Evolutionary conservation across 768 basidiomycete species (phyloP).

Genomic region (Tylopilus sp.): DNA sequence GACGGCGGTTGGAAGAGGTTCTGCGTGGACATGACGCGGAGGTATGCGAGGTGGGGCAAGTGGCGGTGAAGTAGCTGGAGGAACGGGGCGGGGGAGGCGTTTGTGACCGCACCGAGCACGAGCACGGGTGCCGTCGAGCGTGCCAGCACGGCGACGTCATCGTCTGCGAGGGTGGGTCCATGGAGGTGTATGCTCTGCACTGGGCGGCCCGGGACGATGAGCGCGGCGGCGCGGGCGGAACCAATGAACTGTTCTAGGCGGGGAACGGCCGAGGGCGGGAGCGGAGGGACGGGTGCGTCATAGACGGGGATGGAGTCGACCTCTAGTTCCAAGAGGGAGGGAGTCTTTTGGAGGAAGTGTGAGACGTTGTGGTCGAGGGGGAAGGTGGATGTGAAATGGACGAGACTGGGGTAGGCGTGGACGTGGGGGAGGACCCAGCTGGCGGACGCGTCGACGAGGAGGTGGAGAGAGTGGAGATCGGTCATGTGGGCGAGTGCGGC

Average conservation of each 20-base stretch:
- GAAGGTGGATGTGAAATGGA: conserved; percentile 58
- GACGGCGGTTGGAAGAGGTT: conserved; percentile 48
- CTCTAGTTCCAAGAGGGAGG: conserved; percentile 55
- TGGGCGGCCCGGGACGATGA: conserved; percentile 63
- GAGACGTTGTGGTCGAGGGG: conserved; percentile 56
- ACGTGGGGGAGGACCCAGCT: conserved; percentile 51
- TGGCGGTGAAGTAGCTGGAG: conserved; percentile 52
- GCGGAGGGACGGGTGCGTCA: conserved; percentile 19
- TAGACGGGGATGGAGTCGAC: conserved; percentile 39
- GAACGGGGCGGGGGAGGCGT: conserved; percentile 53
- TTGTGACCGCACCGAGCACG: conserved; percentile 58
- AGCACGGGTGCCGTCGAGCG: conserved; percentile 47
- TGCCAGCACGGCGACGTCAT: conserved; percentile 50
- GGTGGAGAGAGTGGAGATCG: conserved; percentile 49
- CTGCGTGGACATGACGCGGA: conserved; percentile 60
- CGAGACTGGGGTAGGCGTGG: conserved; percentile 44
- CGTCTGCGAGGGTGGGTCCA: conserved; percentile 56
- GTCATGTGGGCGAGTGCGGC: conserved; percentile 59
- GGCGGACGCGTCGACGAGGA: conserved; percentile 44
- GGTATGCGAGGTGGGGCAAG: conserved; percentile 59
- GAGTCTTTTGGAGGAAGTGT: conserved; percentile 54
- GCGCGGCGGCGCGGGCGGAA: conserved; percentile 50
- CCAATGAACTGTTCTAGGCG: conserved; percentile 59
- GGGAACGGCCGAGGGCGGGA: conserved; percentile 36
- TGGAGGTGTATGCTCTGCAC: conserved; percentile 60